Evolutionary conservation across 2,329 filamentous ascomycete species (phyloP).

Genomic region (Helotiales sp.): DNA sequence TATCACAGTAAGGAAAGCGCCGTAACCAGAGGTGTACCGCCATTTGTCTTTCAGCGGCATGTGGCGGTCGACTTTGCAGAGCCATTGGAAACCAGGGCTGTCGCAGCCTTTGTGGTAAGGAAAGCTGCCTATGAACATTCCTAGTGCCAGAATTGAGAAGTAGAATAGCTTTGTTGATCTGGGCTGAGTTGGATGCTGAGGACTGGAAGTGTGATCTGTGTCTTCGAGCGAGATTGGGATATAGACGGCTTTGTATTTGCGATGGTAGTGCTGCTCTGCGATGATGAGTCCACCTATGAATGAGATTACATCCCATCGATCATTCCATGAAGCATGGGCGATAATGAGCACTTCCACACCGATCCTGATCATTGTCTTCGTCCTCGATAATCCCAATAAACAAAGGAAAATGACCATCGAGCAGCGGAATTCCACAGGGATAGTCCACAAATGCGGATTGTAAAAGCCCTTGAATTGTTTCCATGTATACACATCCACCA

Average conservation of each 20-base stretch:
- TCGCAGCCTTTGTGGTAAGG: neutral
- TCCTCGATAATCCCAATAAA: conserved; percentile 23
- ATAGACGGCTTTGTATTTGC: conserved; percentile 4
- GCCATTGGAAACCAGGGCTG: neutral
- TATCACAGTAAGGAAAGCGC: neutral
- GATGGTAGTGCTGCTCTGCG: conserved; percentile 25
- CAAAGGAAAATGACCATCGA: conserved; percentile 29
- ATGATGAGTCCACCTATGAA: conserved; percentile 31
- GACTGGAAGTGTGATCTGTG: neutral
- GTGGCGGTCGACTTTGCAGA: neutral
- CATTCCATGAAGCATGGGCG: conserved; percentile 20
- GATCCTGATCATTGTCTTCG: conserved; percentile 13
- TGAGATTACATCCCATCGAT: conserved; percentile 26
- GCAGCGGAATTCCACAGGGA: conserved; percentile 26
- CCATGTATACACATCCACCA: conserved; percentile 14
- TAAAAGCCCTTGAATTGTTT: conserved; percentile 11
- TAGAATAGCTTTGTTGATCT: neutral
- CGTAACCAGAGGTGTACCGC: neutral
- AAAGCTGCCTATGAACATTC: neutral
- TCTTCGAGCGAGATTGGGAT: neutral
- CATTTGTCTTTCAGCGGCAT: neutral
- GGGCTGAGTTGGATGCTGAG: neutral
- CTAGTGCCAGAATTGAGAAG: neutral
- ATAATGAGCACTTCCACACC: conserved; percentile 12
- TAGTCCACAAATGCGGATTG: conserved; percentile 29